Percentiles rank a stretch among this genome's conserved stretches.
These are phyloP conservation scores for Petunia secreta DNA, from an alignment of 257 asterid genomes.

Conservation along the genomic window DNA sequence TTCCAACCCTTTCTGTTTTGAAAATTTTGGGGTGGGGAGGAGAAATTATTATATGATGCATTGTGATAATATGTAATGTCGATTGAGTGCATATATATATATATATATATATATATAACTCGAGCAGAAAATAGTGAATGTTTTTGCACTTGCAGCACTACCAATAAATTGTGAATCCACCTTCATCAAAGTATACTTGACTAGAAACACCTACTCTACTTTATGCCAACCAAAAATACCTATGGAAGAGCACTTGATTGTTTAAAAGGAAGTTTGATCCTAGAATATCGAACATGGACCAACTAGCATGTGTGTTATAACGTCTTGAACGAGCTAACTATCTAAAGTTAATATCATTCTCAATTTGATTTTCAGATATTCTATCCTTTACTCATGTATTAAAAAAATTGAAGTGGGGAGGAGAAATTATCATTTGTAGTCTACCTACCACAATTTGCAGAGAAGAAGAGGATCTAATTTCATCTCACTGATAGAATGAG, in stretches of 20 bases:
- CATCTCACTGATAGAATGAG: neutral
- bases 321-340: neutral
- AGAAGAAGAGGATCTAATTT: slow-evolving; percentile 1
- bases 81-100: no score
- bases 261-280: neutral
- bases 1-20: no score
- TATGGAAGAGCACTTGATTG: neutral
- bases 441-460: neutral
- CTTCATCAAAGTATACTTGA: neutral
- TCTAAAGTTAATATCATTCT: neutral
- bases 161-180: neutral
- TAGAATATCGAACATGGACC: neutral
- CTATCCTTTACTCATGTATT: no score
- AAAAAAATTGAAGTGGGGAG: neutral
- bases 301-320: neutral
- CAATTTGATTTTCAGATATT: neutral
- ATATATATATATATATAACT: neutral
- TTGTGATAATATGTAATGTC: no score
- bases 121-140: neutral
- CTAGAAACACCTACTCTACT: slow-evolving; percentile 9
- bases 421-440: neutral
- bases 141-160: neutral
- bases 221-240: slow-evolving; percentile 8
- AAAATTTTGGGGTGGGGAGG: no score
- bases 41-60: no score